Base-by-base conservation (phyloP, 495 filamentous ascomycete genomes). In the Oleoguttula mirabilis region DNA sequence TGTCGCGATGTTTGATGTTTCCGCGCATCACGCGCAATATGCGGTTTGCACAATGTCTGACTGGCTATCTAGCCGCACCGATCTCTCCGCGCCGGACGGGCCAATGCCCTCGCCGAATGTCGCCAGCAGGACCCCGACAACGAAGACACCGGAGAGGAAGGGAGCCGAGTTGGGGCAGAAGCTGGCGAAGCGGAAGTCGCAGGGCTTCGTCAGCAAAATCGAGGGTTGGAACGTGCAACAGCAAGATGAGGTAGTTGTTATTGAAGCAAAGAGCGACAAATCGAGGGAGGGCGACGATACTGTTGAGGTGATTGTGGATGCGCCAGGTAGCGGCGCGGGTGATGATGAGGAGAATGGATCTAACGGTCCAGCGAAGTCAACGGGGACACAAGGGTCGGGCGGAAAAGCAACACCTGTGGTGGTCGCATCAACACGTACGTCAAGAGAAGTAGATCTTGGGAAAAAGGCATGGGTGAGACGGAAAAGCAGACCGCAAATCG, bases 81-180 rank as follows among this genome's bases (percentile, higher is more conserved):
- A n/a, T n/a, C n/a, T n/a, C n/a, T n/a, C n/a, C n/a, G n/a, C n/a
- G 4, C 2, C 14, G 11, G 11, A 31, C 3, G 21, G 15, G 21
- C 35, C 44, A 43, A 53, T 53, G 50, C 50, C 50, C 17, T 47
- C 43, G 39, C 49, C 49, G 12, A 52, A 52, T 38, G 48, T 11
- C 20, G 34, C 36, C 10, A 41, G 17, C 14, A 50, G 45, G 39
- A 8, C 17, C 15, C 8, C 37, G 8, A 27, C 38, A 10, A 30
- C 36, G 41, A 48, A 48, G 21, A 39, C 39, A 7, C 34, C 49
- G 15, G 33, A 46, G 21, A 38, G 21, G 32, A 42, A 52, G 69
- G 1, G 65, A 67, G 30, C 64, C 56, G 19, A 77, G 51, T 46
- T 77, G 66, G 22, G 66, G 66, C 33, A 73, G 55, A 36, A 73